A percentile compares a stretch with the other conserved stretches of the same genome.
phyloP scores from a whole-genome alignment of 2,329 filamentous ascomycete species.

The Moelleriella libera region DNA sequence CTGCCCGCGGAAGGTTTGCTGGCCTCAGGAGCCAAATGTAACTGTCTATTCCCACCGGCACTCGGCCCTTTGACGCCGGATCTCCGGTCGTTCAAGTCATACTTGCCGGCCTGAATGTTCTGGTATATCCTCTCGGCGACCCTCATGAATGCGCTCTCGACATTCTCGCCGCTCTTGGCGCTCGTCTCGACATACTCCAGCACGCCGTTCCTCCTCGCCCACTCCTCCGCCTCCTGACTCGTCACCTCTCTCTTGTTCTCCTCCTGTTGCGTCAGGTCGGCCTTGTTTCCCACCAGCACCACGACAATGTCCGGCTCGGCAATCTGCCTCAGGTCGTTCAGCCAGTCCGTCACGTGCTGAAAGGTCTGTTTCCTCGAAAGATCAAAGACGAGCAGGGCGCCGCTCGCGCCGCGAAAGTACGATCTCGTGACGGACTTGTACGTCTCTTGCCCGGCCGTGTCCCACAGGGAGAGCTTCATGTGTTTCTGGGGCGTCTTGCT shows the following conservation, averaged over 20 bases:
- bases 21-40: slow-evolving; percentile 28
- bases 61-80: slow-evolving; percentile 74
- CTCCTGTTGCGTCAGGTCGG: slow-evolving; percentile 51
- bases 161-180: slow-evolving; percentile 87
- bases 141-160: slow-evolving; percentile 84
- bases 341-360: slow-evolving; percentile 78
- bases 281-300: slow-evolving; percentile 90
- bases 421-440: slow-evolving; percentile 93
- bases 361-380: slow-evolving; percentile 80
- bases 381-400: slow-evolving; percentile 80
- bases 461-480: slow-evolving; percentile 93
- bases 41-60: slow-evolving; percentile 29
- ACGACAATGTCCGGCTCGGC: slow-evolving; percentile 93
- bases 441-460: slow-evolving; percentile 91
- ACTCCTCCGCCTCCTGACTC: slow-evolving; percentile 70
- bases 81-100: slow-evolving; percentile 84
- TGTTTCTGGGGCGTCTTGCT: slow-evolving; percentile 43
- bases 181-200: slow-evolving; percentile 92
- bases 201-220: slow-evolving; percentile 75
- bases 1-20: slow-evolving; percentile 24
- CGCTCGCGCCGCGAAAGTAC: slow-evolving; percentile 71
- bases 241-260: slow-evolving; percentile 67
- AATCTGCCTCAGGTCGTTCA: slow-evolving; percentile 85
- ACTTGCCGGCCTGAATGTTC: slow-evolving; percentile 90
- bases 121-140: slow-evolving; percentile 92